A percentile compares a stretch with the other conserved stretches of the same genome.
Evolutionary conservation across 2,329 filamentous ascomycete genomes (phyloP).

Genomic region (Fusarium sp.): DNA sequence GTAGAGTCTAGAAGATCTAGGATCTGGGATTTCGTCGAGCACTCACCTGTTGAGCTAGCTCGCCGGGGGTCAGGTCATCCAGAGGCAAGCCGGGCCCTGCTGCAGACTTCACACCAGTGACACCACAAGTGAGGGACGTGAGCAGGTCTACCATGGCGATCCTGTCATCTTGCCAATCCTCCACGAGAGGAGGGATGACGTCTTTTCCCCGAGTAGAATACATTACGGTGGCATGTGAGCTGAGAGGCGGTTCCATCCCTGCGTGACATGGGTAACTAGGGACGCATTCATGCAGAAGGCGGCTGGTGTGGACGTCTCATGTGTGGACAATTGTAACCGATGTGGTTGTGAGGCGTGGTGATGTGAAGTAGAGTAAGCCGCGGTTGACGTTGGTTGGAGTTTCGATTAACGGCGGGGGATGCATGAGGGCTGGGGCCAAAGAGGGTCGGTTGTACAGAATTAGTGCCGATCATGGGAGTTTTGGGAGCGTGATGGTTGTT

Average conservation of each 20-base stretch:
- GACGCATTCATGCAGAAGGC: constrained; percentile 18
- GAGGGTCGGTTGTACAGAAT: constrained; percentile 31
- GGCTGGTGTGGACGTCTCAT: constrained; percentile 19
- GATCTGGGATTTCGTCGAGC: constrained; percentile 46
- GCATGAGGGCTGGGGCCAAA: constrained; percentile 24
- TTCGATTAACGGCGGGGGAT: constrained; percentile 28
- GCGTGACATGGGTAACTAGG: constrained; percentile 14
- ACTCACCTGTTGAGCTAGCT: constrained; percentile 44
- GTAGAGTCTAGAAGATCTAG: constrained; percentile 43
- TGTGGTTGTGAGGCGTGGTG: constrained; percentile 34
- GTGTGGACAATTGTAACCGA: constrained; percentile 24
- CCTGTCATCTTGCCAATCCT: constrained; percentile 46
- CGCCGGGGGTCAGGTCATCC: constrained; percentile 45
- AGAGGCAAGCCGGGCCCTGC: constrained; percentile 53
- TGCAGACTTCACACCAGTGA: constrained; percentile 42
- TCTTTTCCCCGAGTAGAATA: constrained; percentile 49
- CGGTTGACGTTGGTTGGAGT: constrained; percentile 16
- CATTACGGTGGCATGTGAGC: constrained; percentile 41
- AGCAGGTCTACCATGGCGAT: constrained; percentile 49
- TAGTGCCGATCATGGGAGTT: constrained; percentile 36
- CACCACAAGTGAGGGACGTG: constrained; percentile 40
- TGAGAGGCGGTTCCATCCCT: constrained; percentile 31
- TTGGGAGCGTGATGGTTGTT: constrained; percentile 26
- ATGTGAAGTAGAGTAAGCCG: constrained; percentile 21
- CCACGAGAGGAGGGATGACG: constrained; percentile 45